Base-by-base conservation (phyloP, 2,329 filamentous ascomycete species). In the Arthrobotrys sphaeroides region DNA sequence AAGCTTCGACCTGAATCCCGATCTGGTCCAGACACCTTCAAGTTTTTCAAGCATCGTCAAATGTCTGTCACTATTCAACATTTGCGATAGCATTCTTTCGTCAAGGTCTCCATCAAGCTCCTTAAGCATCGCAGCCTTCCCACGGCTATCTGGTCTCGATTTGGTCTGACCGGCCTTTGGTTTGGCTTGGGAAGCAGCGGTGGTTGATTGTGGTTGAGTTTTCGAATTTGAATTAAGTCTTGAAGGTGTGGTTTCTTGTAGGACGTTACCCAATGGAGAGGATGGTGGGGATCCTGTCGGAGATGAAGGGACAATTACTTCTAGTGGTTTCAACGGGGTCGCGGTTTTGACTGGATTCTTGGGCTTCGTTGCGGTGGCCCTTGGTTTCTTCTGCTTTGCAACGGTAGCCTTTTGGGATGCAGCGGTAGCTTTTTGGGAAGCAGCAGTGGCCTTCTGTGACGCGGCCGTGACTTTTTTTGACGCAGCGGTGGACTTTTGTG, bases 21-120 rank as follows among this genome's bases (percentile, higher is more conserved):
- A 36, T 18, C 36, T 69, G 5, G 24, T 28, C 72, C 72, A 75
- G 3, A 65, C 36, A 16, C 40, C 60, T 36, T 75, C 72, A 18
- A 75, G 57, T 28, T 22, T 75, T n/a, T 75, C 64, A n/a, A 75
- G 55, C 57, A 75, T 75, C 28, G 38, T 62, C 53, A 75, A 22
- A 49, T 75, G 72, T 22, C 60, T 60, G n/a, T 75, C 72, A 20
- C 72, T 75, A 42, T 69, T 65, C 26, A 75, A 38, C 64, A 75
- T 49, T 33, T 75, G 64, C 20, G 40, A 40, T 26, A 75, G 31
- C 24, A 75, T 36, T 13, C 45, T 69, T 38, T 75, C 72, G 20
- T 75, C 72, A 13, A 36, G 5, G 3, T 75, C 59, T 2, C 18
- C 47, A 12, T 69, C 59, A 24, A 69, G 13, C 7, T 43, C 57